Percentiles rank a stretch among this genome's conserved stretches.
Evolutionary conservation across 768 basidiomycete genomes (phyloP).

Genomic region (Lactifluus echinatus): DNA sequence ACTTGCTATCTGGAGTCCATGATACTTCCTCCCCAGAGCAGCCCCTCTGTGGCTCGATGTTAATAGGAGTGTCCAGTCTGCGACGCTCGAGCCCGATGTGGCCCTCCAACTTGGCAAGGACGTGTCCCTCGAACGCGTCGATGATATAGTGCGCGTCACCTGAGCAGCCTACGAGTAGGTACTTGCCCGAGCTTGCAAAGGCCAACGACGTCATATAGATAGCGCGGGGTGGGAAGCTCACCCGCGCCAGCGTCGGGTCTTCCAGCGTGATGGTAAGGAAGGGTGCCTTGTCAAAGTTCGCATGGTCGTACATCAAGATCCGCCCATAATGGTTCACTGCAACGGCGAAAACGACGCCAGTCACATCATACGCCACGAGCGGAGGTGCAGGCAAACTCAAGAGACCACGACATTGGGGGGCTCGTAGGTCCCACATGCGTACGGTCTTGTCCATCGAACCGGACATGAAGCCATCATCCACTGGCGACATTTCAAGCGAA

Average conservation of each 20-base stretch:
- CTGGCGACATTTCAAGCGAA: constrained; percentile 85
- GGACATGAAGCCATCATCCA: constrained; percentile 94
- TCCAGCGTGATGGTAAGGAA: constrained; percentile 78
- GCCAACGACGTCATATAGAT: constrained; percentile 87
- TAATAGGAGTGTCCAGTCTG: constrained; percentile 35
- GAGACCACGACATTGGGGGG: constrained; percentile 67
- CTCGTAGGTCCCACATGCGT: constrained; percentile 89
- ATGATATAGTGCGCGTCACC: constrained; percentile 89
- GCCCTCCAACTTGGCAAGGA: constrained; percentile 81
- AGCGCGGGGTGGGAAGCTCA: constrained; percentile 78
- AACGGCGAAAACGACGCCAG: constrained; percentile 80
- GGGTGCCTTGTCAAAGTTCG: constrained; percentile 85
- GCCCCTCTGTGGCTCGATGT: constrained; percentile 64
- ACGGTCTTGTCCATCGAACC: constrained; percentile 92
- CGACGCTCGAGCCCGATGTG: constrained; percentile 76
- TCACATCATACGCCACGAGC: constrained; percentile 75
- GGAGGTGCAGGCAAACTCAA: constrained; percentile 67
- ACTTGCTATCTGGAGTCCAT: constrained; percentile 95
- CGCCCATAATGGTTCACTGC: constrained; percentile 75
- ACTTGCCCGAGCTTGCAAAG: constrained; percentile 88
- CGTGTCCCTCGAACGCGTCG: constrained; percentile 80
- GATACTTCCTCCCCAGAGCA: constrained; percentile 88
- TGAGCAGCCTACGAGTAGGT: constrained; percentile 86
- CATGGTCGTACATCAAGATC: constrained; percentile 78
- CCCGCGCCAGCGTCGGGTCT: constrained; percentile 64